Conservation (phyloP, 805 yeast species). For the Maudiozyma saulgeensis region DNA sequence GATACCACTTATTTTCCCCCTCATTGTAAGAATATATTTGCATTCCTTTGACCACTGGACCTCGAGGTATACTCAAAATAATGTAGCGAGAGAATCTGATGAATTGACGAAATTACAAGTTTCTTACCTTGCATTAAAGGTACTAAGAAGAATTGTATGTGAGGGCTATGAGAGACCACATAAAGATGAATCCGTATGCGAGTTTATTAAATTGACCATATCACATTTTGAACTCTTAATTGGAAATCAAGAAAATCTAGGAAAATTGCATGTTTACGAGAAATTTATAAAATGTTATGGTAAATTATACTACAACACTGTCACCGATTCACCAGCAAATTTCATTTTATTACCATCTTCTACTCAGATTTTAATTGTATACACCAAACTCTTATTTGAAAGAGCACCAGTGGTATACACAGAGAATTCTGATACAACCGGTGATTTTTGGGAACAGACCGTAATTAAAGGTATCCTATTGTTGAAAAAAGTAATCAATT, state of each 20-base stretch:
- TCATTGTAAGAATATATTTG: conserved; percentile 50
- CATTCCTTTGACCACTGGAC: conserved; percentile 58
- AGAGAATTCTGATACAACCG: conserved; percentile 40
- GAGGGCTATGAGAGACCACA: conserved; percentile 71
- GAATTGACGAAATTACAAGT: conserved; percentile 51
- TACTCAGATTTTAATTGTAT: conserved; percentile 48
- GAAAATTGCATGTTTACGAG: conserved; percentile 39
- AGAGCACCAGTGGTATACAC: conserved; percentile 60
- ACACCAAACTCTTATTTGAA: conserved; percentile 49
- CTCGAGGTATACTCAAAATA: conserved; percentile 5
- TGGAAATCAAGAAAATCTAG: conserved; percentile 41
- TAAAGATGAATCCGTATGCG: conserved; percentile 42
- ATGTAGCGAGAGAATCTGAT: conserved; percentile 19
- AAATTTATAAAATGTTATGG: conserved; percentile 66
- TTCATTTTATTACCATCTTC: conserved; percentile 62
- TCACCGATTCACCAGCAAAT: conserved; percentile 53
- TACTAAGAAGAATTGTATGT: conserved; percentile 58
- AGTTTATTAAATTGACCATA: conserved; percentile 48
- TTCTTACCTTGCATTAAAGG: conserved; percentile 70
- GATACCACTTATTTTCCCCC: conserved; percentile 52
- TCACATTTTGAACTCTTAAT: conserved; percentile 53
- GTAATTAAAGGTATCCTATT: conserved; percentile 58
- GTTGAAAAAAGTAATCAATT: conserved; percentile 53
- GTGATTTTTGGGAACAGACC: conserved; percentile 64
- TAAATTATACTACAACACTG: conserved; percentile 57